phyloP scores from a whole-genome alignment of 169 alveolate species.

The Cryptosporidium sp. region DNA sequence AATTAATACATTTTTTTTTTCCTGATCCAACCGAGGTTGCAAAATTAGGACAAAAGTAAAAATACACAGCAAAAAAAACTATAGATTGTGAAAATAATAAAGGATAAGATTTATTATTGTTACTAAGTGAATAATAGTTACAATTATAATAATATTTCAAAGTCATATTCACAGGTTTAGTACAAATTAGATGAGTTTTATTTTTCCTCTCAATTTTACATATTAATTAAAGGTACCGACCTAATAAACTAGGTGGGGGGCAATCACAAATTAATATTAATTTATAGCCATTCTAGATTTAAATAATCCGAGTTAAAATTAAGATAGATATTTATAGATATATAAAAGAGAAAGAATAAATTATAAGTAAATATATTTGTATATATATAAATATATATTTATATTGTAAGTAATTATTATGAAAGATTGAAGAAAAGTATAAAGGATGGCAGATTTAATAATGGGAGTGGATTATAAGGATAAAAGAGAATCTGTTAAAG shows the following conservation, averaged over 20 bases:
- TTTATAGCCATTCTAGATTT: background rate
- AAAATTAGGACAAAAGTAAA: background rate
- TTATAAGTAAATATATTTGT: background rate
- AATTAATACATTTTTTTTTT: too few relatives aligned
- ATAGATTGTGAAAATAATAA: too few relatives aligned
- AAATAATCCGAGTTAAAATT: background rate
- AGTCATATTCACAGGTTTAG: too few relatives aligned
- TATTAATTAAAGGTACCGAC: background rate
- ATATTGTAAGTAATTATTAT: background rate
- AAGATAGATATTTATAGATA: background rate
- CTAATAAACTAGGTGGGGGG: background rate
- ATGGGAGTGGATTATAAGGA: conserved; percentile 2
- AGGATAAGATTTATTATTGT: background rate
- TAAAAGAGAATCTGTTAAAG: background rate
- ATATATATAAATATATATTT: background rate
- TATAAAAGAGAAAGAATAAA: background rate
- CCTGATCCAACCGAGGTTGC: background rate
- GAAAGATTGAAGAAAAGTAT: background rate
- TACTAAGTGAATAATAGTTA: too few relatives aligned
- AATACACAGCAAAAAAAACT: too few relatives aligned
- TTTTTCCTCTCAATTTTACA: too few relatives aligned
- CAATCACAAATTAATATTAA: too few relatives aligned
- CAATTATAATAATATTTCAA: background rate
- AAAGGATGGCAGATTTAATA: background rate
- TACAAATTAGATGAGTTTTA: background rate